phyloP scores from a whole-genome alignment of 805 yeast genomes.

The Saccharomycopsis vini region DNA sequence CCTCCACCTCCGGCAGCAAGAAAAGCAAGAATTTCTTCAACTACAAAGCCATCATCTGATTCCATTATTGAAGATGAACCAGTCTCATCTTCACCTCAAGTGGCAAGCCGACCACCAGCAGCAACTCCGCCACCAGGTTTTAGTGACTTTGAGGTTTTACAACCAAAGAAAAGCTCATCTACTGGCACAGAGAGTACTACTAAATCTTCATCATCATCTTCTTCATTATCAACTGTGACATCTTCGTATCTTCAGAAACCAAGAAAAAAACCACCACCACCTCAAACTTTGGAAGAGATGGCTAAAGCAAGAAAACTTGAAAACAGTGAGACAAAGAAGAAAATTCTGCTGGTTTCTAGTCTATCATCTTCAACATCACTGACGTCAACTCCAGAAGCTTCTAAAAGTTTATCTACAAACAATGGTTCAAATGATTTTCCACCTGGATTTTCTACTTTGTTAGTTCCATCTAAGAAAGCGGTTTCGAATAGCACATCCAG shows the following conservation, averaged over 20 bases:
- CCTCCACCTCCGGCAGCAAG: constrained; percentile 17
- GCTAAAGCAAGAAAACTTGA: constrained; percentile 7
- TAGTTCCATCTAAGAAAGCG: constrained; percentile 8
- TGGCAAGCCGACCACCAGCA: neutral
- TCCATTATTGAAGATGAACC: neutral
- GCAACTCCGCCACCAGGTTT: neutral
- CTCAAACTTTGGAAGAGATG: constrained; percentile 8
- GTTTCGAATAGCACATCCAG: neutral
- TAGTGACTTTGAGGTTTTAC: neutral
- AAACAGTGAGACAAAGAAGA: neutral
- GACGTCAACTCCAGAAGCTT: constrained; percentile 22
- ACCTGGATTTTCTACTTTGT: constrained; percentile 9
- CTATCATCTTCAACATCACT: constrained; percentile 10
- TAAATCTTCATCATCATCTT: neutral
- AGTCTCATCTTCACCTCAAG: neutral
- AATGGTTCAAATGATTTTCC: constrained; percentile 3
- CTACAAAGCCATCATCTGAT: neutral
- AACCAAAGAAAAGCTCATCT: neutral
- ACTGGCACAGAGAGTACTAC: neutral
- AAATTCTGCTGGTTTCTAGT: neutral
- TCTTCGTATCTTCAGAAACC: too few relatives aligned
- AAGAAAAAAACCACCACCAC: constrained; percentile 3
- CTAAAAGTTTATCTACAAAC: constrained; percentile 23
- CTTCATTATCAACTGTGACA: constrained; percentile 14
- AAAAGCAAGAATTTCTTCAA: constrained; percentile 3